phyloP scores from a whole-genome alignment of 352 stramenopile species.

The Phytopythium delawarense region DNA sequence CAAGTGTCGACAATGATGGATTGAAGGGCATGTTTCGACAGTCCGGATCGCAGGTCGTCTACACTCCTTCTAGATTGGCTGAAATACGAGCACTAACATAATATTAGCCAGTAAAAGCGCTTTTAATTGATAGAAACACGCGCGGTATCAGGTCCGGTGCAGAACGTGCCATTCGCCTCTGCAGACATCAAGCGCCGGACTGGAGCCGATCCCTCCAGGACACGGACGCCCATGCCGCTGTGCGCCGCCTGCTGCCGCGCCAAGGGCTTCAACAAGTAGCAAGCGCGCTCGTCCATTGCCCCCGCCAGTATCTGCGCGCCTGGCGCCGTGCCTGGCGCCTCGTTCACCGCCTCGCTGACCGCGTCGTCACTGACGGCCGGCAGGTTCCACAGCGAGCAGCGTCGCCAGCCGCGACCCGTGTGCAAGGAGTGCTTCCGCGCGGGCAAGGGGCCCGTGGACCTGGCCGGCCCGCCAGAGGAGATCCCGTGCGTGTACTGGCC shows the following conservation, averaged over 20 bases:
- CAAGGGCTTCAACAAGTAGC: conserved; percentile 79
- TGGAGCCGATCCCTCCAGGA: neutral
- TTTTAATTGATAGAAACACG: conserved; percentile 21
- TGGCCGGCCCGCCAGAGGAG: conserved; percentile 24
- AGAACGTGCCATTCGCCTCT: neutral
- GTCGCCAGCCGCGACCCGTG: conserved; percentile 40
- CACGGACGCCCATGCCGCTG: conserved; percentile 43
- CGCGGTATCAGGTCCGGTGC: neutral
- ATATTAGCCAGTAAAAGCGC: conserved; percentile 10
- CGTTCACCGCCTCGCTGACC: neutral
- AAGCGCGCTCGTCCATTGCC: neutral
- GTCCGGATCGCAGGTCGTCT: neutral
- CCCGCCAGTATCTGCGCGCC: neutral
- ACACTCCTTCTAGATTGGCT: neutral
- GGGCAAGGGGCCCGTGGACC: conserved; percentile 31
- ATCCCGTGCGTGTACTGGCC: conserved; percentile 9
- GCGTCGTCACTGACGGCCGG: neutral
- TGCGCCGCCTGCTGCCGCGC: conserved; percentile 64
- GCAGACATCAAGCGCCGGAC: neutral
- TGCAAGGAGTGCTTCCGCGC: conserved; percentile 75
- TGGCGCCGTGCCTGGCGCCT: neutral
- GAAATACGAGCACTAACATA: conserved; percentile 5
- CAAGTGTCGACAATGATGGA: too few relatives aligned
- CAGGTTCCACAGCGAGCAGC: conserved; percentile 62
- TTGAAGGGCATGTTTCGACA: neutral